Percentiles rank a stretch among this genome's conserved stretches.
Evolutionary conservation across 2,329 filamentous ascomycete species (phyloP).

Genomic region (Leptographium wingfieldii): DNA sequence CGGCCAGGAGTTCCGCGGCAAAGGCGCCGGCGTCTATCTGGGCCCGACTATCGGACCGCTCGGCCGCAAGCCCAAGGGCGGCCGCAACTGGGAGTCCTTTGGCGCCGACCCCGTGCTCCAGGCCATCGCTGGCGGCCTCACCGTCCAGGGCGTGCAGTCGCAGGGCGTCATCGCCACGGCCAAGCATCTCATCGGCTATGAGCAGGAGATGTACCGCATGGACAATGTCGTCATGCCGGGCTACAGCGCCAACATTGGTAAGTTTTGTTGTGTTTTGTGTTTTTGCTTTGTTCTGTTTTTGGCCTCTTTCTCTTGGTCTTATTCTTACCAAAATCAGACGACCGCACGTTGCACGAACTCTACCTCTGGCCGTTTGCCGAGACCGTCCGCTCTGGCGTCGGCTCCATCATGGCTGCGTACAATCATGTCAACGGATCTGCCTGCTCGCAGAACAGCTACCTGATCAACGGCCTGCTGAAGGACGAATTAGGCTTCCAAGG

Average conservation of each 20-base stretch:
- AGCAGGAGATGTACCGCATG: slow-evolving; percentile 55
- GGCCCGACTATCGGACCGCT: slow-evolving; percentile 60
- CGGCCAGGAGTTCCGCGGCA: slow-evolving; percentile 59
- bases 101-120: slow-evolving; percentile 58
- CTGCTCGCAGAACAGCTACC: slow-evolving; percentile 64
- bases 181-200: slow-evolving; percentile 64
- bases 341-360: slow-evolving; percentile 62
- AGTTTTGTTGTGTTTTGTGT: background rate
- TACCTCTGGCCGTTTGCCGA: slow-evolving; percentile 72
- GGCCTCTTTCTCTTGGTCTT: background rate
- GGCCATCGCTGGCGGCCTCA: slow-evolving; percentile 58
- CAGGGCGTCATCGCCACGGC: slow-evolving; percentile 73
- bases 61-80: slow-evolving; percentile 59
- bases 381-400: slow-evolving; percentile 54
- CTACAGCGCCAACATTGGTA: slow-evolving; percentile 42
- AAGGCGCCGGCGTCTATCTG: slow-evolving; percentile 59
- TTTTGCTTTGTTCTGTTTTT: too few relatives aligned
- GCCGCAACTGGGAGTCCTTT: slow-evolving; percentile 66
- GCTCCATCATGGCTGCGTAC: slow-evolving; percentile 55
- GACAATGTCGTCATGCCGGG: slow-evolving; percentile 37
- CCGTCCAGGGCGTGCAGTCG: slow-evolving; percentile 68
- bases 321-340: slow-evolving; percentile 30
- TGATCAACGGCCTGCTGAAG: slow-evolving; percentile 66
- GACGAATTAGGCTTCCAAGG: slow-evolving; percentile 71
- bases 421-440: slow-evolving; percentile 73